Percentiles rank a stretch among this genome's conserved stretches.
These are phyloP conservation scores for Lentinula sp. DNA, from an alignment of 768 basidiomycete genomes.

Conservation along the genomic window DNA sequence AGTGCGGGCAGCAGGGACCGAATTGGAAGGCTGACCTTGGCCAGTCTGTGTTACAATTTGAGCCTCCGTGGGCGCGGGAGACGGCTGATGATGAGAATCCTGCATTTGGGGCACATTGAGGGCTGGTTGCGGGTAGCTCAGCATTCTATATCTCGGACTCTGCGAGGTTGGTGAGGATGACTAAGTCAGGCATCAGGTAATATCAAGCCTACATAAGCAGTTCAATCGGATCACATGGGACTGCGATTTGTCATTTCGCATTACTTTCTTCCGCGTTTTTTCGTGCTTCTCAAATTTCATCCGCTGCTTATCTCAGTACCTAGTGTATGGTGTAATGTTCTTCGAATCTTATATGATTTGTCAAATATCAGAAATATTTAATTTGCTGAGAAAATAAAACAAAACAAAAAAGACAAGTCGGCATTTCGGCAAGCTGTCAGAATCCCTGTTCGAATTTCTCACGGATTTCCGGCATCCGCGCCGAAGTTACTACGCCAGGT, in stretches of 20 bases:
- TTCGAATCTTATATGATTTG: too few relatives aligned
- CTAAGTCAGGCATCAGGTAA: background rate
- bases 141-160: background rate
- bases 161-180: background rate
- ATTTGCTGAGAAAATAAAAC: too few relatives aligned
- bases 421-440: background rate
- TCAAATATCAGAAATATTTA: too few relatives aligned
- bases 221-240: background rate
- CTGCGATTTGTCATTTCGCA: background rate
- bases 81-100: background rate
- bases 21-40: constrained; percentile 6
- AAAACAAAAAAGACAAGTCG: background rate
- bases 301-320: too few relatives aligned
- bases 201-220: background rate
- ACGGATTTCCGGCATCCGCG: background rate
- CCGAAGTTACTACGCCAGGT: background rate
- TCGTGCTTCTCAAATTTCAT: too few relatives aligned
- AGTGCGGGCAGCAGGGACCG: constrained; percentile 36
- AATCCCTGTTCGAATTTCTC: background rate
- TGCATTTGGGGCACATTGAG: constrained; percentile 6
- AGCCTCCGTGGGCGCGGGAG: background rate
- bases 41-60: background rate
- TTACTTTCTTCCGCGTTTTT: background rate
- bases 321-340: too few relatives aligned
- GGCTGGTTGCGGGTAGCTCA: constrained; percentile 3